These are phyloP conservation scores for Macaranga tanarius DNA, from an alignment of 441 rosid genomes.

Conservation along the genomic window DNA sequence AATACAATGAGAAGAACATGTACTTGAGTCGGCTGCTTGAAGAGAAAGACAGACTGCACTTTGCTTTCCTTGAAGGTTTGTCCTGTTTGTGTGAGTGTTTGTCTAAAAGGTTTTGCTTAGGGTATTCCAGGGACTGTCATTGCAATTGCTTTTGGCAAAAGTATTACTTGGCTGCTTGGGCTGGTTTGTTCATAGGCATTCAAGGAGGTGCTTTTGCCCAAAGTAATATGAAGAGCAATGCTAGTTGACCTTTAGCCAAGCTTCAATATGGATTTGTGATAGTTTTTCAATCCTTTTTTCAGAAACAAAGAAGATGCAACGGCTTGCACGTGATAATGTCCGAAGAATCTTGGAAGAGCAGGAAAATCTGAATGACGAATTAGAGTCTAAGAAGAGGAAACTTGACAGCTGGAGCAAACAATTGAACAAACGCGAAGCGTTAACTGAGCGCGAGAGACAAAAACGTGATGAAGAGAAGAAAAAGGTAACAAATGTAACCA, in stretches of 20 bases:
- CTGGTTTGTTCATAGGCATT: background rate
- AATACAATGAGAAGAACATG: constrained; percentile 52
- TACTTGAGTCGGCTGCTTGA: constrained; percentile 59
- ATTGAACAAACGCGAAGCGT: constrained; percentile 66
- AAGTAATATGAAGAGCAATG: background rate
- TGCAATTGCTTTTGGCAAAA: background rate
- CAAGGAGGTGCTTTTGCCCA: background rate
- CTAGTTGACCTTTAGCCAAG: background rate
- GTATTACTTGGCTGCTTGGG: background rate
- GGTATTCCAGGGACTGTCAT: background rate
- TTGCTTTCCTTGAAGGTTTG: constrained; percentile 68
- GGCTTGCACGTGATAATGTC: constrained; percentile 51
- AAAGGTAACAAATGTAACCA: constrained; percentile 42
- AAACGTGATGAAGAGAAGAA: constrained; percentile 79
- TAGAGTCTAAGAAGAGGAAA: constrained; percentile 60
- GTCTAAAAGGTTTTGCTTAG: background rate
- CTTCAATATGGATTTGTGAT: background rate
- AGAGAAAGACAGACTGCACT: constrained; percentile 67
- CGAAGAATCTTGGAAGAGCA: constrained; percentile 61
- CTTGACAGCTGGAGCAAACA: constrained; percentile 55
- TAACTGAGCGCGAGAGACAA: constrained; percentile 78
- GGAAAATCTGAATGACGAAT: constrained; percentile 49
- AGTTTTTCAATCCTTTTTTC: constrained; percentile 27
- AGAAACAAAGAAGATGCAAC: constrained; percentile 83
- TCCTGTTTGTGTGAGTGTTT: constrained; percentile 5